Conservation (phyloP, 2,329 filamentous ascomycete genomes). For the Cordyceps pruinosa region DNA sequence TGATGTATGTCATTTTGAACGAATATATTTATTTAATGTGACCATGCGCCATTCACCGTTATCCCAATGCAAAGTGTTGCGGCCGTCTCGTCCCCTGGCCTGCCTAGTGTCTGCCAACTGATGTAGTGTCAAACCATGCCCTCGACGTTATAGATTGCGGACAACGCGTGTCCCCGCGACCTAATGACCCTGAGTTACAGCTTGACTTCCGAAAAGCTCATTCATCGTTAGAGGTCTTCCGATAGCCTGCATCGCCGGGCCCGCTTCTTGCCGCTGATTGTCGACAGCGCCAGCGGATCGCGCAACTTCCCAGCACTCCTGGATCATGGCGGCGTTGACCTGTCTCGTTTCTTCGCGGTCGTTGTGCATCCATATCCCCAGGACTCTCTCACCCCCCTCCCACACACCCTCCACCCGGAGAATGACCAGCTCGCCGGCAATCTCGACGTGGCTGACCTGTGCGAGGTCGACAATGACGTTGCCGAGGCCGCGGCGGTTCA, state of each 20-base stretch:
- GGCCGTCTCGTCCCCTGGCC: not conserved
- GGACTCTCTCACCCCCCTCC: conserved; percentile 31
- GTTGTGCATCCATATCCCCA: conserved; percentile 51
- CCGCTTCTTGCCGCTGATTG: conserved; percentile 27
- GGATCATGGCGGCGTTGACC: conserved; percentile 34
- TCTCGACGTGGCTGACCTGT: conserved; percentile 56
- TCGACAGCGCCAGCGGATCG: conserved; percentile 23
- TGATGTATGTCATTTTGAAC: not conserved
- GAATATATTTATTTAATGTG: not conserved
- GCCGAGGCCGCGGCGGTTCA: conserved; percentile 64
- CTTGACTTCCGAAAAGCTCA: conserved; percentile 36
- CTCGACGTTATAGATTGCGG: not conserved
- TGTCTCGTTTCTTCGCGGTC: conserved; percentile 39
- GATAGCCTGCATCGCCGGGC: conserved; percentile 38
- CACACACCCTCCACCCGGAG: conserved; percentile 33
- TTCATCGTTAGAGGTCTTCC: conserved; percentile 38
- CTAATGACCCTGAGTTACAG: conserved; percentile 14
- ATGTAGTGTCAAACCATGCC: not conserved
- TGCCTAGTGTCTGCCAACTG: not conserved
- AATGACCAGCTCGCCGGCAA: conserved; percentile 49
- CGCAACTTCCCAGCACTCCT: conserved; percentile 36
- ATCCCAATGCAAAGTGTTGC: not conserved
- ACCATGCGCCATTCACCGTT: not conserved
- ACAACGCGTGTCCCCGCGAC: not conserved
- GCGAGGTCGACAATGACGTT: conserved; percentile 64